Conservation (phyloP, 768 basidiomycete species). For the Neoboletus subvelutipes region DNA sequence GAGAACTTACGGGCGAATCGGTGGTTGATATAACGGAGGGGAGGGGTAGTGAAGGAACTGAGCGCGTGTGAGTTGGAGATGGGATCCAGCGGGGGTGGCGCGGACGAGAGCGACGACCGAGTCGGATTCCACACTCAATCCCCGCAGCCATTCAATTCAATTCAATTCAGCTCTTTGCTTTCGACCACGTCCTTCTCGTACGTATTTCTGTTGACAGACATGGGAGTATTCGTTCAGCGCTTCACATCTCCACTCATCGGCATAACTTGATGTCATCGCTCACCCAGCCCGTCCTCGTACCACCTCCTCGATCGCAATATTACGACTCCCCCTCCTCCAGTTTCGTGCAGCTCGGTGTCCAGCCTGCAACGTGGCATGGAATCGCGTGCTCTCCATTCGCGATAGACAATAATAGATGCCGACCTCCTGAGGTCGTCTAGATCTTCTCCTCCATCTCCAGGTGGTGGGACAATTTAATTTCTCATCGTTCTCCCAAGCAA, state of each 20-base stretch:
- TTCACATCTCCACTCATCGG: neutral
- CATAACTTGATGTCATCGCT: neutral
- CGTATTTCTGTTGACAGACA: neutral
- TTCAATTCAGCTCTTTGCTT: neutral
- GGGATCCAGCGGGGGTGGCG: neutral
- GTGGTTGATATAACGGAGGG: neutral
- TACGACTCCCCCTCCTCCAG: too few species aligned
- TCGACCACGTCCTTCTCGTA: neutral
- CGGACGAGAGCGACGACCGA: neutral
- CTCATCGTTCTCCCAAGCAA: neutral
- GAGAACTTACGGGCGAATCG: slow-evolving; percentile 6
- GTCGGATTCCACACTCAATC: neutral
- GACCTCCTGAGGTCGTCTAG: neutral
- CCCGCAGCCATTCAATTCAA: neutral
- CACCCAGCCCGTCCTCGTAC: neutral
- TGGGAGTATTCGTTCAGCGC: neutral
- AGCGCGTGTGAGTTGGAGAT: neutral
- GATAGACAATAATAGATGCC: neutral
- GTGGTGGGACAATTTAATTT: neutral
- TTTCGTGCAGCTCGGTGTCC: neutral
- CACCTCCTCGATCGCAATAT: neutral
- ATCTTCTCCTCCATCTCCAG: neutral
- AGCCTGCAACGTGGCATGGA: neutral
- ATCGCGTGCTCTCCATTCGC: neutral
- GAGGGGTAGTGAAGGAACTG: neutral